Conservation (phyloP, 305 asterid genomes). For the Solanum aculeatissimum region DNA sequence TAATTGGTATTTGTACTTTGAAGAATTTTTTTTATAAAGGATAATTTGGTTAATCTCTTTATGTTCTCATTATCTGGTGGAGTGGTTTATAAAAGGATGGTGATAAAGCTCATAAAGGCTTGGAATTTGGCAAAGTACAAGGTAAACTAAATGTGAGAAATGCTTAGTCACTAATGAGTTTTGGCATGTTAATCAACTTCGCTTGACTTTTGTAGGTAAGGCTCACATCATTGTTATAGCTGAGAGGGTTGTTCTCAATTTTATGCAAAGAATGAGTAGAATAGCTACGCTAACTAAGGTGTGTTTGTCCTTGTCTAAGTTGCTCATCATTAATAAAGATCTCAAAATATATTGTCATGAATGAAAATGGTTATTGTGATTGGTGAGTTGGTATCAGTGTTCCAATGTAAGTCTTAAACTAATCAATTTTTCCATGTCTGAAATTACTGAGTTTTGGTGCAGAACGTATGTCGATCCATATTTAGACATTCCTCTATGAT, state of each 20-base stretch:
- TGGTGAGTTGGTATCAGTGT: not conserved
- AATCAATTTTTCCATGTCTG: not conserved
- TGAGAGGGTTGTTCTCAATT: constrained; percentile 93
- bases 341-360: not conserved
- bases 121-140: constrained; percentile 80
- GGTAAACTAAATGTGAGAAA: constrained; percentile 31
- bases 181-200: not conserved
- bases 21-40: not conserved
- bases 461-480: not conserved
- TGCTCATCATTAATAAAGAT: not conserved
- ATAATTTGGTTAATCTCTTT: not conserved
- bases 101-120: constrained; percentile 68
- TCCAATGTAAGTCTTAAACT: not conserved
- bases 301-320: constrained; percentile 5
- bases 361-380: not conserved
- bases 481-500: not conserved
- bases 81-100: constrained; percentile 76
- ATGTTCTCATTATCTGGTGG: constrained; percentile 34
- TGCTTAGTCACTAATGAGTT: not conserved
- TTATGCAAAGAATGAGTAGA: constrained; percentile 99
- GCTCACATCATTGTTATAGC: constrained; percentile 85
- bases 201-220: constrained; percentile 43
- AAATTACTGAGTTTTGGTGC: not conserved
- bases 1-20: not conserved
- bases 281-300: constrained; percentile 94